Conservation (phyloP, 768 basidiomycete species). For the Xerocomellus dryophilus region DNA sequence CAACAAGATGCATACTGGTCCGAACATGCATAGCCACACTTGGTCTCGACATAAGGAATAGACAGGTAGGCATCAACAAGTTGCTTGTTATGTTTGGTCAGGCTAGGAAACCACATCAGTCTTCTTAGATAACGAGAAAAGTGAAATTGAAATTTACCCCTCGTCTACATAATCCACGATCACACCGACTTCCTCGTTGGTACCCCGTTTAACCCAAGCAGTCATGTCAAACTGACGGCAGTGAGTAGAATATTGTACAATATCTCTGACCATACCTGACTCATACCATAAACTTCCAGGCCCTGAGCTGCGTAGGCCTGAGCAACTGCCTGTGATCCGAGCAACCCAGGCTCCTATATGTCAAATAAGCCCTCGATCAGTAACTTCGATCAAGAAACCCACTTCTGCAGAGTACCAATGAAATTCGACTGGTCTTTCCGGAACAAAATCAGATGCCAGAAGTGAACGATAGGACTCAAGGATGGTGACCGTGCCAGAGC, state of each 20-base stretch:
- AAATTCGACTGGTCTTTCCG: constrained; percentile 43
- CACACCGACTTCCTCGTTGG: constrained; percentile 74
- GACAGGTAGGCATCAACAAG: constrained; percentile 73
- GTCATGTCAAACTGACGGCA: constrained; percentile 84
- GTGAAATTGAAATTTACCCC: constrained; percentile 39
- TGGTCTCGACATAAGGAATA: constrained; percentile 79
- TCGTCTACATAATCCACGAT: constrained; percentile 82
- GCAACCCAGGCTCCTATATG: constrained; percentile 67
- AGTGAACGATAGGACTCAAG: constrained; percentile 44
- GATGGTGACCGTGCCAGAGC: constrained; percentile 45
- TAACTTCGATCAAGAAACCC: constrained; percentile 3
- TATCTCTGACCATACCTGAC: constrained; percentile 22
- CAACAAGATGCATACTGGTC: constrained; percentile 65
- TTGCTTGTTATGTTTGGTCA: constrained; percentile 78
- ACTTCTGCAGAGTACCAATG: constrained; percentile 49
- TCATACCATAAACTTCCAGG: constrained; percentile 28
- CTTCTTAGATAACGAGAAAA: constrained; percentile 9
- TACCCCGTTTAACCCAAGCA: constrained; percentile 87
- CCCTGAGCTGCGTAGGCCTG: constrained; percentile 53
- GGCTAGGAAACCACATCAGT: constrained; percentile 38
- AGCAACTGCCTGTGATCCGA: constrained; percentile 90
- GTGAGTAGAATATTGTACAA: constrained; percentile 17
- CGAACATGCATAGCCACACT: constrained; percentile 93
- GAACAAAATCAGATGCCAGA: constrained; percentile 40
- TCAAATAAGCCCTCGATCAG: not conserved